Base-by-base conservation (phyloP, 495 filamentous ascomycete genomes). In the Paragyromitra xinjiangensis region DNA sequence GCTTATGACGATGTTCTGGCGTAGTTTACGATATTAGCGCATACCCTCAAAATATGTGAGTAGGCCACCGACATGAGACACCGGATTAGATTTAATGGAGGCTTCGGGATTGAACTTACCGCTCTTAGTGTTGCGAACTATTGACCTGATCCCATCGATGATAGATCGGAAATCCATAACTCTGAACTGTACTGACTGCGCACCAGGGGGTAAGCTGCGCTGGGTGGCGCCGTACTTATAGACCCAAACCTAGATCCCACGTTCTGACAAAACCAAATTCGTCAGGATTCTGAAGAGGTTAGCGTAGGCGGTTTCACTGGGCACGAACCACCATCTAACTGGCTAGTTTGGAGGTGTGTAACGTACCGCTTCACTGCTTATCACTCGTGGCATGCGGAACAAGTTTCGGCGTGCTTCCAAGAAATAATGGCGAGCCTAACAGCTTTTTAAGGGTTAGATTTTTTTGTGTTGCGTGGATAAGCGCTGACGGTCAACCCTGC, bases 361-460 rank as follows among this genome's bases (percentile, higher is more conserved):
- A 56, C 50, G 34, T 40, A 6, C 22, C 37, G 50, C 51, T 66
- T 77, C 74, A 77, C 29, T 77, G 19, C 40, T 50, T 73, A 65
- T 77, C 74, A 77, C 74, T 77, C 74, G 73, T 61, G 39, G 39
- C 22, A 61, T 40, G 16, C n/a, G 37, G 39, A 40, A 37, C 29
- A 42, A 39, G 29, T 39, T 58, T 58, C 29, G 29, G 29, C 26
- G 55, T 34, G 55, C 26, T 19, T 62, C 24, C 29, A 34, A 34
- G 29, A 39, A 24, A 50, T 50, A 53, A 67, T 39, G 24, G 55
- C 55, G 26, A 58, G 19, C 9, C 34, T 16, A 22, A 22, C 56
- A 12, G 39, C 11, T 37, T 50, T 50, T 61, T 58, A 8, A 59
- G 19, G 19, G 24, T 48, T 64, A 24, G 37, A 16, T 42, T 69